These are phyloP conservation scores for Tetrapisispora nanseiensis DNA, from an alignment of 805 yeast genomes.

Conservation along the genomic window DNA sequence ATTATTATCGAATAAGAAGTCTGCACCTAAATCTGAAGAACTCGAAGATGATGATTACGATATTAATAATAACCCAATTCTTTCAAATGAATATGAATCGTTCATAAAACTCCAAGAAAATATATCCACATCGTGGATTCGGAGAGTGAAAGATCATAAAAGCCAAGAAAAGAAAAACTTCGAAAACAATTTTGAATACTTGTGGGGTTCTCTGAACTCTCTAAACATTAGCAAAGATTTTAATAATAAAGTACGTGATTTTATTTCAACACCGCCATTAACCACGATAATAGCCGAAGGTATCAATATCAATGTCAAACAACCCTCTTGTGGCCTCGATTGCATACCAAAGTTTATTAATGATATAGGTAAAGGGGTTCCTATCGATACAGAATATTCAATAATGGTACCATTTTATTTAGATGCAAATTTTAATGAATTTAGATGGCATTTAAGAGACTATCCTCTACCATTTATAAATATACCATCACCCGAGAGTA, in stretches of 20 bases:
- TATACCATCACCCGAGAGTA: conserved; percentile 45
- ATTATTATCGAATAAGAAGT: neutral
- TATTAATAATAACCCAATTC: conserved; percentile 1
- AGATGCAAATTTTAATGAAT: conserved; percentile 48
- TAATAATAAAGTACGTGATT: conserved; percentile 39
- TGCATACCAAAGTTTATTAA: conserved; percentile 53
- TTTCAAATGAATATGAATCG: conserved; percentile 9
- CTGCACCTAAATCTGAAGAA: neutral
- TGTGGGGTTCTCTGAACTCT: conserved; percentile 34
- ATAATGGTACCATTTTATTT: conserved; percentile 55
- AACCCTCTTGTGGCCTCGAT: conserved; percentile 43
- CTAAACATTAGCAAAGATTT: conserved; percentile 31
- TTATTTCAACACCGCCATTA: conserved; percentile 41
- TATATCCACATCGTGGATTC: conserved; percentile 62
- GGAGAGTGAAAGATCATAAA: conserved; percentile 44
- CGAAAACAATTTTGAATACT: conserved; percentile 30
- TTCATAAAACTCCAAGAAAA: conserved; percentile 34
- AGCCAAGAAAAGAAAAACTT: conserved; percentile 33
- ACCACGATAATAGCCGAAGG: conserved; percentile 42
- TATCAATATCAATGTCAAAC: conserved; percentile 37
- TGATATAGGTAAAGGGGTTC: conserved; percentile 75
- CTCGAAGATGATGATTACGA: neutral
- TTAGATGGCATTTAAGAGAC: conserved; percentile 67
- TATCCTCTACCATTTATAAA: conserved; percentile 77
- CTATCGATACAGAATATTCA: conserved; percentile 58